Base-by-base conservation (phyloP, 2,329 filamentous ascomycete genomes). In the Colletotrichum gigasporum region DNA sequence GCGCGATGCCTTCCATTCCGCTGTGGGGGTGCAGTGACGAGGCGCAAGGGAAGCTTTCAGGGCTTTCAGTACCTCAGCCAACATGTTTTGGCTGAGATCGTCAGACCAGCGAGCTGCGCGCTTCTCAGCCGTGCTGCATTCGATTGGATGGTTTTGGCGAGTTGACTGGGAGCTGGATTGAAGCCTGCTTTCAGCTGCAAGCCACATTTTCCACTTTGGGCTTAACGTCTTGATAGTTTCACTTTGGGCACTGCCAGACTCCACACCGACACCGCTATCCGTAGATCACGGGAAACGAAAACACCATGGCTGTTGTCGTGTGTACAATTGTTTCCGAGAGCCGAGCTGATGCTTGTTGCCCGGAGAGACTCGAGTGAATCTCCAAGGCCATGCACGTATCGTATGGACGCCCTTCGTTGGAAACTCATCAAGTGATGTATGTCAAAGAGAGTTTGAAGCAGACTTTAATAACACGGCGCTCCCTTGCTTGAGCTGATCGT, bases 131-230 rank as follows among this genome's bases (percentile, higher is more conserved):
- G 48, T n/a, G 37, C 10, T 12, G 18, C 35, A 5, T 50, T 34
- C 52, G 18, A 65, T 62, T 65, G 62, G 61, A 20, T 11, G 42
- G 12, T n/a, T 26, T 65, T 65, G 42, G 48, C 62, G 57, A 65
- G 42, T 37, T 8, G 50, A 62, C 62, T 12, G 22, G 58, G 45
- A 48, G 51, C 59, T 52, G 30, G 51, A 39, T 28, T 51, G 59
- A 50, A 45, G 59, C 45, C 63, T 63, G 63, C 52, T 41, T 63
- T 63, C 63, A 65, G 63, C 63, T 58, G 35, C 51, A 65, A 65
- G 63, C 63, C 63, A 65, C 59, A 47, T 52, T 52, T 7, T 51
- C 63, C 63, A 20, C 26, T 65, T 65, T 22, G 47, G 63, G 63
- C 30, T 39, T 65, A 63, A 58, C 3, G 24, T 12, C 24, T n/a